Evolutionary conservation across 257 asterid species (phyloP), one percentile per base, ranked within the genome.

Genomic region (Asclepias syriaca): DNA sequence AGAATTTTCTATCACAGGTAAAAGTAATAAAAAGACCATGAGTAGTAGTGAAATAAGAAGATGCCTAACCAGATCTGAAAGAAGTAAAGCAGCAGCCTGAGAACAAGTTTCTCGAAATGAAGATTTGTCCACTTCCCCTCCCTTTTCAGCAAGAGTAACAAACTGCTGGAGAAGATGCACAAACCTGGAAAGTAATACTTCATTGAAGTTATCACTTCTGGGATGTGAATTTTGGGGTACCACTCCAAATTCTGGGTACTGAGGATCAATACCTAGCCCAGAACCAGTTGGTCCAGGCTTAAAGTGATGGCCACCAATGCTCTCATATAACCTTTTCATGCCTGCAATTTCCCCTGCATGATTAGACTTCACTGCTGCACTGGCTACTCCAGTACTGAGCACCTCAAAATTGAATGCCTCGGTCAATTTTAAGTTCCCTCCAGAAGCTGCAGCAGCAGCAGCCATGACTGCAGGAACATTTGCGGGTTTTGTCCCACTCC

Each of bases 271-370:
- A 79, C 73, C 79, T 54, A 84, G 82, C 66, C 84, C 89, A 72
- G 67, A 70, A 55, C 79, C 79, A 27, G 74, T 69, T 58, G 86
- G 18, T 43, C 65, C 68, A 65, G 86, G 70, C 46, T 70, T 78
- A 40, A 80, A 39, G 34, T 78, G 81, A 65, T 88, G 84, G 56
- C 96, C 97, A 57, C 96, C 96, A 22, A 95, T 86, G 77, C 89
- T 88, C 80, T 92, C 98, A 72, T 83, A 95, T 82, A 95, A 81
- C 81, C 99, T 88, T 84, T 85, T 92, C 99, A 95, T 95, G 81
- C 99, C 98, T 29, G 90, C 96, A 77, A 95, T 95, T 92, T 95
- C 99, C 77, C 99, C 99, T 78, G 99, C 96, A 80, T 90, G 97
- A 78, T 95, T 95, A 84, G 96, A 90, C 82, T 95, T 95, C 45